Evolutionary conservation across 1,139 yeast genomes (phyloP).

Genomic region (Magnusiomyces fungicola): DNA sequence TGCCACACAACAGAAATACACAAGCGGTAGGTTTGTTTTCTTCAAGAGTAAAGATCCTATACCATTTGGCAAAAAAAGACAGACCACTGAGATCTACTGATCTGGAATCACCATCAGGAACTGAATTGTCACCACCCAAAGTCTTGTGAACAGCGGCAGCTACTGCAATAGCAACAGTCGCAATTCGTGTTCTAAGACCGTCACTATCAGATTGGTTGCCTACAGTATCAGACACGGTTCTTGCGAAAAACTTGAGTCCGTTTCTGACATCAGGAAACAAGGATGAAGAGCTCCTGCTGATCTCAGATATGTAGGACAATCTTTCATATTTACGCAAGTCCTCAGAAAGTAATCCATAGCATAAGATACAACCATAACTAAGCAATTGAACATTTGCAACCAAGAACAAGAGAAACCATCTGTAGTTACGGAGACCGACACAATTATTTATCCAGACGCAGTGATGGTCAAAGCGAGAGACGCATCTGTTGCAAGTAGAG

Average conservation of each 20-base stretch:
- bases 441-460: conserved; percentile 95
- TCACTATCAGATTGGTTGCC: too few relatives aligned
- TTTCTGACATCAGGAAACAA: too few relatives aligned
- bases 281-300: too few relatives aligned
- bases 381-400: conserved; percentile 49
- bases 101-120: background rate
- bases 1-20: conserved; percentile 44
- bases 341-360: conserved; percentile 29
- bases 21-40: conserved; percentile 44
- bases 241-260: too few relatives aligned
- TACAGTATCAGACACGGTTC: too few relatives aligned
- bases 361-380: conserved; percentile 51
- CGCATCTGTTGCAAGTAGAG: conserved; percentile 59
- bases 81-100: conserved; percentile 1
- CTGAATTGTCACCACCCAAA: too few relatives aligned
- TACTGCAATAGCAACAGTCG: too few relatives aligned
- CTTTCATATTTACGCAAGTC: too few relatives aligned
- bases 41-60: conserved; percentile 21
- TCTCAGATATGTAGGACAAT: too few relatives aligned
- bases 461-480: conserved; percentile 76
- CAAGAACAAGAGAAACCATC: conserved; percentile 61
- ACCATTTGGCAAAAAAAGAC: conserved; percentile 25
- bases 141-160: too few relatives aligned
- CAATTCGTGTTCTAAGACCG: too few relatives aligned
- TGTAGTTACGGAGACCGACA: conserved; percentile 68